phyloP scores from a whole-genome alignment of 176 grass and related monocot species.

The Thinopyrum elongatum region DNA sequence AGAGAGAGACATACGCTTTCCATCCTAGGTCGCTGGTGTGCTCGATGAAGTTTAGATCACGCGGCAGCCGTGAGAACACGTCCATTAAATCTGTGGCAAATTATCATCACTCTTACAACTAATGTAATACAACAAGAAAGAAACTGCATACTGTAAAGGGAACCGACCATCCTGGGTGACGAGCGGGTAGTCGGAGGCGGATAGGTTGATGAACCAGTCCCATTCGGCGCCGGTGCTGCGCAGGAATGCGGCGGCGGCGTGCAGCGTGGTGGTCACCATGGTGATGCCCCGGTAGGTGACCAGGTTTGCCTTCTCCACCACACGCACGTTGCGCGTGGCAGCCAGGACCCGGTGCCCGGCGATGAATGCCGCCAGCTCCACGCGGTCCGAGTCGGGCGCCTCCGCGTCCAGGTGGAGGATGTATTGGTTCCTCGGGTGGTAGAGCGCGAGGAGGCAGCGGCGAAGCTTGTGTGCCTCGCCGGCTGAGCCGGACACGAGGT shows the following conservation, averaged over 20 bases:
- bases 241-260: no score
- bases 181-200: constrained; percentile 70
- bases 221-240: constrained; percentile 50
- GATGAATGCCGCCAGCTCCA: constrained; percentile 32
- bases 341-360: constrained; percentile 39
- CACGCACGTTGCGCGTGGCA: constrained; percentile 41
- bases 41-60: constrained; percentile 81
- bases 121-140: no score
- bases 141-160: no score
- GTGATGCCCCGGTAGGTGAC: constrained; percentile 70
- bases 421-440: constrained; percentile 69
- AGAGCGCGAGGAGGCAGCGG: constrained; percentile 60
- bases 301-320: constrained; percentile 62
- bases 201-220: constrained; percentile 87
- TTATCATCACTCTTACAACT: no score
- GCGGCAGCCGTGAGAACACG: constrained; percentile 70
- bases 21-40: constrained; percentile 83
- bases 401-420: constrained; percentile 66
- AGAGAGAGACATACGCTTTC: constrained; percentile 86
- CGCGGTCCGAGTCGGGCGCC: constrained; percentile 40
- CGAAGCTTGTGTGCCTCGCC: constrained; percentile 54
- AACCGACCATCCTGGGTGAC: constrained; percentile 69
- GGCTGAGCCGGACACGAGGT: constrained; percentile 58
- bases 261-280: constrained; percentile 79
- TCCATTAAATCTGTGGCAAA: constrained; percentile 59